Evolutionary conservation across 1,284 basidiomycete species (phyloP), one percentile per base, ranked within the genome.

Genomic region (Austropuccinia psidii): DNA sequence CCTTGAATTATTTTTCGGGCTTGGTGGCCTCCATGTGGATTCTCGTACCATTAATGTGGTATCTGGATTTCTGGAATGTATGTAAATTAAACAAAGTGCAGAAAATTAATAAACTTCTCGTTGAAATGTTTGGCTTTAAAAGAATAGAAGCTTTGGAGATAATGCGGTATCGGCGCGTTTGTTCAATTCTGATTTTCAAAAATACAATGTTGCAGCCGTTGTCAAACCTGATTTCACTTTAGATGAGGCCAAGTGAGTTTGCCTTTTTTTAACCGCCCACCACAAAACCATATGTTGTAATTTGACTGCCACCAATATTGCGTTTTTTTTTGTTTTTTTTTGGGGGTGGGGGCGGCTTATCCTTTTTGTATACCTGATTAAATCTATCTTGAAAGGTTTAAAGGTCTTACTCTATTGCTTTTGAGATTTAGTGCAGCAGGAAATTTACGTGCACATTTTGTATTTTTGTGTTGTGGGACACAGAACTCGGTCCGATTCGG

Each of bases 131-230:
- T 11, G 31, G 5, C 15, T 13, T 17, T 5, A 41, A 19, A 41
- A 73, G 69, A 62, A 62, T 60, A 43, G 49, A 50, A 73, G 58
- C 45, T 73, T 73, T 54, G 69, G 69, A 27, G 69, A 73, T 45
- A 73, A 73, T 45, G 58, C 58, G 17, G 69, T 73, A 27, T 73
- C 69, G 4, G 69, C 69, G 7, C 45, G 58, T 11, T 31, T 73
- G n/a, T 73, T 61, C 31, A 58, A 73, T 41, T 45, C 43, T 50
- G 39, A 45, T n/a, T 73, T 39, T 31, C 31, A 73, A 24, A 73
- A 73, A 39, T 73, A 73, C 39, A 73, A 73, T 27, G 69, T 73
- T 17, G 35, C 58, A n/a, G 69, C 69, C 24, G 58, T 73, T 4
- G 69, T 73, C 4, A 73, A 54, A 31, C 37, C 69, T 2, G 58